Percentiles rank a stretch among this genome's conserved stretches.
phyloP scores from a whole-genome alignment of 1,284 basidiomycete species.

The Marasmius sp. region DNA sequence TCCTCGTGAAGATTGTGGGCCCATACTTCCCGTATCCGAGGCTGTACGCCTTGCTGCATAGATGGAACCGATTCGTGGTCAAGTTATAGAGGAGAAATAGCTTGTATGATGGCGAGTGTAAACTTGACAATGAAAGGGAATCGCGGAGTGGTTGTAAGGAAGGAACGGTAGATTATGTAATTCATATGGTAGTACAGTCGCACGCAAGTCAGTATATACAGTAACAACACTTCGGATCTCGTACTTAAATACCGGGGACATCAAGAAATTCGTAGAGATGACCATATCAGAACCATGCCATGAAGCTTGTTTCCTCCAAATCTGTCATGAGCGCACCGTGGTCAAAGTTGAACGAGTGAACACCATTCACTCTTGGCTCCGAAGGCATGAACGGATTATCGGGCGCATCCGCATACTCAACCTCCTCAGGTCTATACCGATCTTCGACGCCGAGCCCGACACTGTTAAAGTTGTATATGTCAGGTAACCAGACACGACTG shows the following conservation, averaged over 20 bases:
- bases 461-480: conserved; percentile 44
- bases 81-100: not conserved
- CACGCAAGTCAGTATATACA: not conserved
- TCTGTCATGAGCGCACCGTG: conserved; percentile 43
- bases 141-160: not conserved
- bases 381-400: conserved; percentile 43
- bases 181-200: not conserved
- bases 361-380: conserved; percentile 40
- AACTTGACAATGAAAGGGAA: not conserved
- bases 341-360: conserved; percentile 47
- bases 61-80: not conserved
- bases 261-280: not conserved
- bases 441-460: conserved; percentile 35
- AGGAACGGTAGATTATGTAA: not conserved
- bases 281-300: conserved; percentile 49
- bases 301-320: conserved; percentile 48
- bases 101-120: not conserved
- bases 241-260: not conserved
- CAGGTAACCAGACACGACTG: conserved; percentile 34
- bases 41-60: conserved; percentile 30
- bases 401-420: conserved; percentile 20
- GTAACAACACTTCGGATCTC: not conserved
- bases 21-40: conserved; percentile 93
- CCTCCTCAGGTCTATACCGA: conserved; percentile 3
- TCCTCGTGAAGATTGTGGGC: conserved; percentile 89